phyloP scores from a whole-genome alignment of 2,329 filamentous ascomycete genomes.

The Alternaria infectoria region DNA sequence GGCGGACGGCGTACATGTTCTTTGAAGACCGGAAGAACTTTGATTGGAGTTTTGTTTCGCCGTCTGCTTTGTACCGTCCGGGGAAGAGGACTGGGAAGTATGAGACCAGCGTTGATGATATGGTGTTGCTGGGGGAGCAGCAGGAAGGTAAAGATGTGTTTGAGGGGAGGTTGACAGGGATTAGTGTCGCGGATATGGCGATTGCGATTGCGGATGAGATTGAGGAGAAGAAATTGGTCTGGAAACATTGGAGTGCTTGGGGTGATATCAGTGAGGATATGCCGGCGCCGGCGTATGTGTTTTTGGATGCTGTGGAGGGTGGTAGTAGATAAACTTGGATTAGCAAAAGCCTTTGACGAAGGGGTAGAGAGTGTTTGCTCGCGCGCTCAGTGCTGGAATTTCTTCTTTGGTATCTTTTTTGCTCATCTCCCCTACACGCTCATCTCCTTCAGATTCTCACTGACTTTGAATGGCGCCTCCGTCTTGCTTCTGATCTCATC shows the following conservation, averaged over 20 bases:
- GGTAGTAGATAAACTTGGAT: slow-evolving; percentile 5
- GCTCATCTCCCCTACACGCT: slow-evolving; percentile 19
- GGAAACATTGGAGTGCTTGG: slow-evolving; percentile 43
- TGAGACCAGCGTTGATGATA: slow-evolving; percentile 40
- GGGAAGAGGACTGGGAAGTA: slow-evolving; percentile 43
- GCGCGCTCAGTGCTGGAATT: not conserved
- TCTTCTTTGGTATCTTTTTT: not conserved
- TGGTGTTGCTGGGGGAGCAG: slow-evolving; percentile 35
- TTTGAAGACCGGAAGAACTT: slow-evolving; percentile 45
- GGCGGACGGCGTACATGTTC: slow-evolving; percentile 45
- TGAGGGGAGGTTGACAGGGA: slow-evolving; percentile 41
- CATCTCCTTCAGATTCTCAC: slow-evolving; percentile 83
- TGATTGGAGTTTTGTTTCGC: slow-evolving; percentile 43
- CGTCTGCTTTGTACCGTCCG: slow-evolving; percentile 42
- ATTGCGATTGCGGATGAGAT: slow-evolving; percentile 46
- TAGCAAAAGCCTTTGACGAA: not conserved
- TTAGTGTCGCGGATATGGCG: slow-evolving; percentile 44
- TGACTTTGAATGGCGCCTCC: slow-evolving; percentile 81
- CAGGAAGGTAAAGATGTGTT: slow-evolving; percentile 31
- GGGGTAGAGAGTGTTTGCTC: not conserved
- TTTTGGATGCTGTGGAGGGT: slow-evolving; percentile 27
- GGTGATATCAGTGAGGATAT: slow-evolving; percentile 39
- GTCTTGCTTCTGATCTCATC: slow-evolving; percentile 90
- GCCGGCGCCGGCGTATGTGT: slow-evolving; percentile 34
- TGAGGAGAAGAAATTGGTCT: slow-evolving; percentile 31